Evolutionary conservation across 2,329 filamentous ascomycete genomes (phyloP).

Genomic region (Acrodontium crateriforme): DNA sequence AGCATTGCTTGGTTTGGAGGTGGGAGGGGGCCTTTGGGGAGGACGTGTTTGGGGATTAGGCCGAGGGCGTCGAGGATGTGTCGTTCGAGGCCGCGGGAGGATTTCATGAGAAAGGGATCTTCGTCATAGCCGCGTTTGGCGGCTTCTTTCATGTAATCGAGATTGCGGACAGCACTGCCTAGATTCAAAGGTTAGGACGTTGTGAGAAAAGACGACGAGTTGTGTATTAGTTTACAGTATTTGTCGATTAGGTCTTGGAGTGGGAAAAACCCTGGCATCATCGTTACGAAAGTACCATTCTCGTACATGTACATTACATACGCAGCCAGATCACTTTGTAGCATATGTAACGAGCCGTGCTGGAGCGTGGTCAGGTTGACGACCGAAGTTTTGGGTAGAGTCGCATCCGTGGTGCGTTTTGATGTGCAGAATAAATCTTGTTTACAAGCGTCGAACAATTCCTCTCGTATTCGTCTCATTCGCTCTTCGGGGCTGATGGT

Average conservation of each 20-base stretch:
- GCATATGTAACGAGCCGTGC: neutral
- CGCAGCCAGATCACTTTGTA: neutral
- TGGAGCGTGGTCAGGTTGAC: neutral
- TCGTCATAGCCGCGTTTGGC: slow-evolving; percentile 1
- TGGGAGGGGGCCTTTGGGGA: slow-evolving; percentile 1
- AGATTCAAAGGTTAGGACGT: neutral
- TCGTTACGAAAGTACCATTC: neutral
- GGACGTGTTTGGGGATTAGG: slow-evolving; percentile 4
- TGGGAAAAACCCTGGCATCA: neutral
- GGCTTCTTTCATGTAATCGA: slow-evolving; percentile 4
- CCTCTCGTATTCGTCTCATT: too few relatives aligned
- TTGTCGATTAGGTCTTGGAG: neutral
- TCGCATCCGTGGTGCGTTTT: neutral
- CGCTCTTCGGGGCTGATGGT: too few relatives aligned
- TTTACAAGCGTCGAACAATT: neutral
- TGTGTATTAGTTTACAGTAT: neutral
- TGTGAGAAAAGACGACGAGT: neutral
- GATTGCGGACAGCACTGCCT: slow-evolving; percentile 4
- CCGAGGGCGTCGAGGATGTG: slow-evolving; percentile 1
- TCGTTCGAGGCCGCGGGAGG: slow-evolving; percentile 2
- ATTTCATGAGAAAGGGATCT: slow-evolving; percentile 3
- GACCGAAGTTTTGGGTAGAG: neutral
- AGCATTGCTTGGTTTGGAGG: neutral
- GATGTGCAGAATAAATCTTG: neutral
- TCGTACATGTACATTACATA: neutral